phyloP scores from a whole-genome alignment of 306 rosid species.

The Vicia villosa region DNA sequence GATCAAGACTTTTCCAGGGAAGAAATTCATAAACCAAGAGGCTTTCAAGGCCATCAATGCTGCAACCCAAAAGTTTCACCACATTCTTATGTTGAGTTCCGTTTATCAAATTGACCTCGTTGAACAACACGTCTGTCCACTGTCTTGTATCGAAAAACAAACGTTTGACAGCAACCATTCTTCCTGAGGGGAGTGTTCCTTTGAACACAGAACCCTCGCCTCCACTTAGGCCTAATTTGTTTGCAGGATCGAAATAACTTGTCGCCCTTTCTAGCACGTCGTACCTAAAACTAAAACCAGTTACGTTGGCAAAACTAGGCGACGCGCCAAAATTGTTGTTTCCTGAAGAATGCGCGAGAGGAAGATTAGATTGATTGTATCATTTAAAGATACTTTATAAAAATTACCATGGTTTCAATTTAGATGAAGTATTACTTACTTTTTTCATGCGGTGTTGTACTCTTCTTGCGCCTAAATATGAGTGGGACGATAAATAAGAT shows the following conservation, averaged over 20 bases:
- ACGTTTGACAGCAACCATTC: constrained; percentile 61
- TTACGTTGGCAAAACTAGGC: constrained; percentile 16
- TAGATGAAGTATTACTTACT: constrained; percentile 34
- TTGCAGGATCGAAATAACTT: constrained; percentile 40
- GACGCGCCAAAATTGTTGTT: not conserved
- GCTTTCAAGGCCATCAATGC: constrained; percentile 78
- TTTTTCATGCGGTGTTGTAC: constrained; percentile 5
- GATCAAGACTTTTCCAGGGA: constrained; percentile 62
- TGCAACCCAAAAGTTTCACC: constrained; percentile 67
- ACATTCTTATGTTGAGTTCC: constrained; percentile 64
- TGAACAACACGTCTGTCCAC: constrained; percentile 69
- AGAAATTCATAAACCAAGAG: constrained; percentile 70
- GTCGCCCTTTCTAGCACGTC: constrained; percentile 60
- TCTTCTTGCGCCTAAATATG: constrained; percentile 36
- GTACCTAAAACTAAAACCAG: constrained; percentile 51
- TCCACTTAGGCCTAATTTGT: constrained; percentile 57
- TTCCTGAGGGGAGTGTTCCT: constrained; percentile 62
- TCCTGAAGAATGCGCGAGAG: constrained; percentile 15
- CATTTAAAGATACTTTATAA: too few relatives aligned
- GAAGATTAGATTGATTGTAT: not conserved
- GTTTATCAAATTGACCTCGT: constrained; percentile 57
- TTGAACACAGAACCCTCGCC: constrained; percentile 61
- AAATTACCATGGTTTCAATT: too few relatives aligned
- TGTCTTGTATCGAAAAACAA: constrained; percentile 55
- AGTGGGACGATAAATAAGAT: constrained; percentile 38